Evolutionary conservation across 179 eudicot species (phyloP).

Genomic region (Silene noctiflora): DNA sequence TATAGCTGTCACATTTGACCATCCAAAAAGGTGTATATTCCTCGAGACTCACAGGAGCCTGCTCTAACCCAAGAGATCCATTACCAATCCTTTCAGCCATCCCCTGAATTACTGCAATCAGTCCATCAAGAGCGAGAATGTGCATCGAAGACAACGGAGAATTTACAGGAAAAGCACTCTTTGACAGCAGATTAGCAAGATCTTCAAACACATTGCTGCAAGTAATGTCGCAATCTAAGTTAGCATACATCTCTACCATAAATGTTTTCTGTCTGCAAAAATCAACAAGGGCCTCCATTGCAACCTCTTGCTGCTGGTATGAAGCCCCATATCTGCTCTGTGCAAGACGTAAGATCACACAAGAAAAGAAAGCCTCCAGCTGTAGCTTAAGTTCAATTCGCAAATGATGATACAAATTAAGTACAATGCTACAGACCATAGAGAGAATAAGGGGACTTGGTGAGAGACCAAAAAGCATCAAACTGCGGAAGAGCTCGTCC

Average conservation of each 20-base stretch:
- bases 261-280: slow-evolving; percentile 66
- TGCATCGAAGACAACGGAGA: slow-evolving; percentile 66
- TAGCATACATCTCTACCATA: slow-evolving; percentile 73
- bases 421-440: slow-evolving; percentile 64
- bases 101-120: slow-evolving; percentile 73
- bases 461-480: slow-evolving; percentile 61
- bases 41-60: slow-evolving; percentile 50
- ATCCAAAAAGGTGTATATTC: slow-evolving; percentile 70
- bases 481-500: slow-evolving; percentile 56
- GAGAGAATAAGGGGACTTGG: slow-evolving; percentile 64
- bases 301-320: slow-evolving; percentile 76
- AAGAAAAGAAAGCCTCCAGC: slow-evolving; percentile 68
- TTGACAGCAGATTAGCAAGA: slow-evolving; percentile 62
- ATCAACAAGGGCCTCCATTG: slow-evolving; percentile 78
- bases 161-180: slow-evolving; percentile 76
- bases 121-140: slow-evolving; percentile 70
- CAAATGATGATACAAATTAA: slow-evolving; percentile 57
- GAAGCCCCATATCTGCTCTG: slow-evolving; percentile 69
- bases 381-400: slow-evolving; percentile 62
- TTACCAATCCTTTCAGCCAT: slow-evolving; percentile 75
- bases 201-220: slow-evolving; percentile 70
- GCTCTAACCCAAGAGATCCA: slow-evolving; percentile 51
- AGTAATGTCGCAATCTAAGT: slow-evolving; percentile 70
- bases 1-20: slow-evolving; percentile 61
- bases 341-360: slow-evolving; percentile 58